phyloP scores from a whole-genome alignment of 805 yeast species.

The Saturnispora ahearnii region DNA sequence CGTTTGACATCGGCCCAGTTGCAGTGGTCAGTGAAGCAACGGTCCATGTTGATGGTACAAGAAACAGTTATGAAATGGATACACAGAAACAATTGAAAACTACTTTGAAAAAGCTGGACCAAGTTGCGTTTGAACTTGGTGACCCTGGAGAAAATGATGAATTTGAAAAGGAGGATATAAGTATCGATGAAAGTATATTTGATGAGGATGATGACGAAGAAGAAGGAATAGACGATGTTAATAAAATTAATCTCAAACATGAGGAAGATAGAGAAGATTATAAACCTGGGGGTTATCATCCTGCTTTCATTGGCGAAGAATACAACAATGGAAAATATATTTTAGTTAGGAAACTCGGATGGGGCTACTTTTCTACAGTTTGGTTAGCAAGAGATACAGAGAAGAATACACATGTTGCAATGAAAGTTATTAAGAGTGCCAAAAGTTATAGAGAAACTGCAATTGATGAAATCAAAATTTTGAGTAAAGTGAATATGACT shows the following conservation, averaged over 20 bases:
- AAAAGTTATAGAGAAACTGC: constrained; percentile 91
- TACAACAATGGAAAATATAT: constrained; percentile 66
- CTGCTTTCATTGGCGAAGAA: constrained; percentile 79
- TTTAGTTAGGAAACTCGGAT: constrained; percentile 83
- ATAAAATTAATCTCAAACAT: constrained; percentile 25
- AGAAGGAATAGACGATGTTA: constrained; percentile 27
- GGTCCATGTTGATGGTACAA: constrained; percentile 5
- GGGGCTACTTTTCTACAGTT: constrained; percentile 98
- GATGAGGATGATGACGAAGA: constrained; percentile 29
- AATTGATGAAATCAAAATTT: constrained; percentile 77
- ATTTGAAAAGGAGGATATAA: background rate
- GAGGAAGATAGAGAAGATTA: constrained; percentile 88
- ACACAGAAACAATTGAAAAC: constrained; percentile 6
- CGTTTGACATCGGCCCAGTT: constrained; percentile 8
- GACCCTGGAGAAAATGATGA: constrained; percentile 13
- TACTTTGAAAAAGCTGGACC: constrained; percentile 4
- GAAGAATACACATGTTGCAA: constrained; percentile 70
- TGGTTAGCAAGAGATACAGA: constrained; percentile 72
- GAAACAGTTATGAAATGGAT: background rate
- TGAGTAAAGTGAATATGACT: constrained; percentile 55
- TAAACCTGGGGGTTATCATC: constrained; percentile 91
- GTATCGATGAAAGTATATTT: constrained; percentile 4
- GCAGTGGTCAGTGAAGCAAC: constrained; percentile 9
- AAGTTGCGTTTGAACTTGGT: constrained; percentile 3
- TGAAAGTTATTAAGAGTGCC: constrained; percentile 90